These are phyloP conservation scores for Trichoderma aggressivum DNA, from an alignment of 2,329 filamentous ascomycete species.

Conservation along the genomic window DNA sequence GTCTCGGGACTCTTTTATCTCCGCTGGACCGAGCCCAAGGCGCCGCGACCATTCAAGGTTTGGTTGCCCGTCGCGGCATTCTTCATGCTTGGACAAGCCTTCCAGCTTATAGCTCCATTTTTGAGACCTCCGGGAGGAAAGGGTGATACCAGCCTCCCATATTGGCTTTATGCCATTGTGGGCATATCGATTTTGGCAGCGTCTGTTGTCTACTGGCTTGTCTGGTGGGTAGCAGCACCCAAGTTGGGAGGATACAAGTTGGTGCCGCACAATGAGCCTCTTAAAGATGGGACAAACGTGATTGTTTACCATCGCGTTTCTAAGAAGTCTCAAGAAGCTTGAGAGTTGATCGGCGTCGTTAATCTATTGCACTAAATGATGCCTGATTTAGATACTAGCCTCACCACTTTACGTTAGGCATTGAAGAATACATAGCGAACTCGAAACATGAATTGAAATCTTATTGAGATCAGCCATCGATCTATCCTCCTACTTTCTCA, in stretches of 20 bases:
- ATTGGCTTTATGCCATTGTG: conserved; percentile 26
- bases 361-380: not conserved
- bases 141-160: conserved; percentile 25
- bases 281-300: conserved; percentile 24
- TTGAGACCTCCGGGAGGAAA: conserved; percentile 22
- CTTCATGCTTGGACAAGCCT: conserved; percentile 24
- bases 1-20: conserved; percentile 23
- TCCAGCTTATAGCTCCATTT: conserved; percentile 25
- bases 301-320: conserved; percentile 23
- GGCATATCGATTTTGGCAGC: conserved; percentile 21
- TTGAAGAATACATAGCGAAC: not conserved
- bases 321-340: not conserved
- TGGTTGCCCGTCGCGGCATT: conserved; percentile 24
- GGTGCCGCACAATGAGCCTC: conserved; percentile 24
- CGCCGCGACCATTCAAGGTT: conserved; percentile 23
- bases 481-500: not conserved
- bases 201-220: conserved; percentile 25
- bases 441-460: not conserved
- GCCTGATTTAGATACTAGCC: not conserved
- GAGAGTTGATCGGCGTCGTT: not conserved
- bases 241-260: conserved; percentile 22
- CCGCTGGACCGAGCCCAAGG: conserved; percentile 20
- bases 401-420: not conserved
- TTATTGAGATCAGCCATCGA: not conserved
- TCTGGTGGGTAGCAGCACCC: conserved; percentile 24